Evolutionary conservation across 1,139 yeast genomes (phyloP).

Genomic region (Pichia sp.): DNA sequence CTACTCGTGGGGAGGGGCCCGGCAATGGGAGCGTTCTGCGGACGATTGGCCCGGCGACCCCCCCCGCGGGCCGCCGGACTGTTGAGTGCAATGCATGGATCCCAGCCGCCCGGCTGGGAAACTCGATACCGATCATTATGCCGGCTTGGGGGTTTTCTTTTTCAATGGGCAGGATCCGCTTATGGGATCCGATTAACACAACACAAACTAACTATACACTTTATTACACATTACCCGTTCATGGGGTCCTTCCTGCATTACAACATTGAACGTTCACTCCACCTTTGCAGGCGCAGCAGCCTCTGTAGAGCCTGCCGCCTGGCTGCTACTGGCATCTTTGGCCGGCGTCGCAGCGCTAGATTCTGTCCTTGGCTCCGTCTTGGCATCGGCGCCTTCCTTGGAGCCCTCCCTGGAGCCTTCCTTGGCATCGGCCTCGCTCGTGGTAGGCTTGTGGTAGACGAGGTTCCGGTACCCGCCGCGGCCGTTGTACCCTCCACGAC

Average conservation of each 20-base stretch:
- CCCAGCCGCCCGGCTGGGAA: constrained; percentile 36
- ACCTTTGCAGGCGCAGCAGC: background rate
- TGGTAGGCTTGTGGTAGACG: constrained; percentile 7
- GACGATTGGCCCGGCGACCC: constrained; percentile 52
- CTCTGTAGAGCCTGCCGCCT: background rate
- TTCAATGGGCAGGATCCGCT: background rate
- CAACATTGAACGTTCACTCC: background rate
- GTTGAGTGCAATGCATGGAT: constrained; percentile 77
- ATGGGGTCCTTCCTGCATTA: background rate
- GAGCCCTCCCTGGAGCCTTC: background rate
- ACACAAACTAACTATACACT: constrained; percentile 2
- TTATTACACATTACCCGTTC: constrained; percentile 1
- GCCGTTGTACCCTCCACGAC: background rate
- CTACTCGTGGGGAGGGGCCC: background rate
- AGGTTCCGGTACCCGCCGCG: constrained; percentile 7
- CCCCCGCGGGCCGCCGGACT: constrained; percentile 31
- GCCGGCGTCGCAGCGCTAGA: background rate
- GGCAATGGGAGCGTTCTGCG: constrained; percentile 66
- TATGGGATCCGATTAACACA: background rate
- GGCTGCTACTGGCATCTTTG: background rate
- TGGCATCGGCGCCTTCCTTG: too few species aligned
- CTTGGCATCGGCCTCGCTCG: background rate
- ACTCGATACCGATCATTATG: constrained; percentile 83
- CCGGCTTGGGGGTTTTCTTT: constrained; percentile 22
- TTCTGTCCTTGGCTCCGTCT: background rate